Base-by-base conservation (phyloP, 805 yeast genomes). In the Pichia cephalocereana region DNA sequence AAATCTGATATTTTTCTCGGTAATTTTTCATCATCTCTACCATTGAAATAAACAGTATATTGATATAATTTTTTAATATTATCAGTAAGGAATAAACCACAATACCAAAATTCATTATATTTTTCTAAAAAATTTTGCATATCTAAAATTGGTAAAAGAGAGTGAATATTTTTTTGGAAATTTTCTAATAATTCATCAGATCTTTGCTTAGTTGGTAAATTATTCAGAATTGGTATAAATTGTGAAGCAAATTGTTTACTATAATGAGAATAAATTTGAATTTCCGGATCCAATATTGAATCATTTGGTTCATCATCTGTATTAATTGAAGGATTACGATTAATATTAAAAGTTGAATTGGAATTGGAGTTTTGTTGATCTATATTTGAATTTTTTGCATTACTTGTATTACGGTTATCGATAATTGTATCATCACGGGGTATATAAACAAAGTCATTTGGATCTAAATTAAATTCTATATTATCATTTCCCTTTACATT, bases 91-190 rank as follows among this genome's bases (percentile, higher is more conserved):
- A 55, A 56, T 41, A 60, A 48, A 7, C 62, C 61, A 42, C 61
- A 57, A 38, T 68, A 67, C 83, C 83, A 79, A 53, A 71, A 79
- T 27, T 62, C 65, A 28, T 75, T 52, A 43, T 57, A 58, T 45
- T 74, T 75, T 38, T 54, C 54, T 3, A 70, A 50, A 52, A 79
- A 77, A 19, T 70, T 72, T 10, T 63, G 57, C 31, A 79, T 54
- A 52, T 78, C 79, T 43, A 79, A 50, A 3, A 79, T 63, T 0
- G 85, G 85, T n/a, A 78, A 57, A 19, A 79, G 59, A 7, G 79
- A 73, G 54, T 79, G 82, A 18, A 79, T 76, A 2, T 78, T 74
- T 40, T 68, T 70, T 18, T 72, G 60, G 51, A 75, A 79, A 18
- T 76, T 65, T 36, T 69, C 66, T 1, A 77, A 65, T 30, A 79